Percentiles rank a stretch among this genome's conserved stretches.
phyloP scores from a whole-genome alignment of 1,284 basidiomycete species.

The Apiotrichum veenhuisii region DNA sequence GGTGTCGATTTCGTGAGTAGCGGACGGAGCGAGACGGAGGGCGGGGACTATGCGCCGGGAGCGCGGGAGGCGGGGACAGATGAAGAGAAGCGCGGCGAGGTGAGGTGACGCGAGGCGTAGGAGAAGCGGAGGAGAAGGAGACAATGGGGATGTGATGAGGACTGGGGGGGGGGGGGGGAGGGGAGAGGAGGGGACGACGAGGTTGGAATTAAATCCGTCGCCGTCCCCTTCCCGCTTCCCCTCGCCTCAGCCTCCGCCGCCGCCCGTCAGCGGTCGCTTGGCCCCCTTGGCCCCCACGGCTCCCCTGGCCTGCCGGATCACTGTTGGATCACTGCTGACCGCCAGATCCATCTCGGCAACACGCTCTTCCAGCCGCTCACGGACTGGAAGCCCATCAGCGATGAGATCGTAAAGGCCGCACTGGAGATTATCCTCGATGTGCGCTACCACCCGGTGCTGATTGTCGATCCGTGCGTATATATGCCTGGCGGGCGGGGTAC shows the following conservation, averaged over 20 bases:
- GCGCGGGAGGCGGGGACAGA: neutral
- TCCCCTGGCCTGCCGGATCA: neutral
- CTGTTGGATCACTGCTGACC: neutral
- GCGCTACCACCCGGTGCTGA: slow-evolving; percentile 36
- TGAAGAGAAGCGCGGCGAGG: too few relatives aligned
- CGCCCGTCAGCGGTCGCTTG: too few relatives aligned
- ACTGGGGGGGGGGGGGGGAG: too few relatives aligned
- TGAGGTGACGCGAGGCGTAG: too few relatives aligned
- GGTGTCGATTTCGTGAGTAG: slow-evolving; percentile 39
- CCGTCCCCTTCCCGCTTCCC: too few relatives aligned
- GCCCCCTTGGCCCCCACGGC: neutral
- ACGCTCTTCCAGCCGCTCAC: slow-evolving; percentile 38
- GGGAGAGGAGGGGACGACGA: too few relatives aligned
- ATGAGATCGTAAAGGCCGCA: slow-evolving; percentile 45
- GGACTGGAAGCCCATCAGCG: slow-evolving; percentile 45
- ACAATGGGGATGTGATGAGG: too few relatives aligned
- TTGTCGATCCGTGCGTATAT: slow-evolving; percentile 46
- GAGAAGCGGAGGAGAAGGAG: too few relatives aligned
- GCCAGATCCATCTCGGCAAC: slow-evolving; percentile 43
- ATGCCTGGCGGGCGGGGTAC: too few relatives aligned
- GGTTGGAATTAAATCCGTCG: too few relatives aligned
- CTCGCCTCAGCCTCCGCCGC: too few relatives aligned
- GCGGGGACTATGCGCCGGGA: neutral
- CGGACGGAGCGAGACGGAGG: too few relatives aligned
- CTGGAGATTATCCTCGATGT: slow-evolving; percentile 44